Base-by-base conservation (phyloP, 2,329 filamentous ascomycete genomes). In the Helotiales sp. region DNA sequence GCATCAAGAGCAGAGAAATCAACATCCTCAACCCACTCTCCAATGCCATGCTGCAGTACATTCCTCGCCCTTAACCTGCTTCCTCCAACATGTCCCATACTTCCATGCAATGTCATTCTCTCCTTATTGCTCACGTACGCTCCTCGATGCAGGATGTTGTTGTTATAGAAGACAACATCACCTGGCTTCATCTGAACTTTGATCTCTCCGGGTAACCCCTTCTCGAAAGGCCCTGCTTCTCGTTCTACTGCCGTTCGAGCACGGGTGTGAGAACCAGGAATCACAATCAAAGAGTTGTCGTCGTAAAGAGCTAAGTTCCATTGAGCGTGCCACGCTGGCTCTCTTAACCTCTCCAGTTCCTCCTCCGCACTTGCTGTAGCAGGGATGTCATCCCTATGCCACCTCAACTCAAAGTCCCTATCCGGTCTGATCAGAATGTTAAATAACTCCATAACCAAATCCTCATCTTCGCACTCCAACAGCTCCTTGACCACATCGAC, bases 91-190 rank as follows among this genome's bases (percentile, higher is more conserved):
- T 86, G 81, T 1, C 88, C 88, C 47, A 90, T 87, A 55, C 84
- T 88, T 6, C 88, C 88, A 72, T 91, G 88, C 67, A 91, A 73
- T 59, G 88, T 91, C 78, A 88, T 81, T 24, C 89, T 76, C 74
- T 90, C 86, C 64, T 76, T 81, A 1, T 36, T 66, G 12, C 74
- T 73, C 63, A 80, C 76, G 71, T 91, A 92, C 27, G 83, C 83
- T 1, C 88, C 89, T 3, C 88, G 77, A 68, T 91, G 89, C 62
- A 96, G 72, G 63, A 96, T 96, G 72, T 96, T 96, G 70, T 93
- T 96, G 72, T 96, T 86, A 70, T 96, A 96, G 68, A 96, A 96
- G 40, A 89, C 89, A 15, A 89, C 84, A 73, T 96, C 91, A 0
- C 91, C 91, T 0, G 90, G 81, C 61, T 82, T 76, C 60, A 96